These are phyloP conservation scores for Salicornia ramosissima DNA, from an alignment of 148 eudicot species.

Conservation along the genomic window DNA sequence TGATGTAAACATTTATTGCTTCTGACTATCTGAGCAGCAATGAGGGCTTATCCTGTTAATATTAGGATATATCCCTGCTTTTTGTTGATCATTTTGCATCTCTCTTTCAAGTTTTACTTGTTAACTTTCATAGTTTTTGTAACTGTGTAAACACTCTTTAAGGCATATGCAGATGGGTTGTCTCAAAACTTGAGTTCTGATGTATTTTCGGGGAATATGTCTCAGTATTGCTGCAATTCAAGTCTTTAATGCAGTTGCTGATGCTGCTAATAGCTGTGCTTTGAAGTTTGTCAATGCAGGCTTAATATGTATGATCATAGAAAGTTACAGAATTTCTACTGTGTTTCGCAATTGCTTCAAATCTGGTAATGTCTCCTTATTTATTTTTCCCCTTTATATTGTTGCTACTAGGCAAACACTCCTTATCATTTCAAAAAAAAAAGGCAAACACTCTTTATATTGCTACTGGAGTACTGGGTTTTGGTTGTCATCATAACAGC, in stretches of 20 bases:
- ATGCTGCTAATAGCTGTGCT: neutral
- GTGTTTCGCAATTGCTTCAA: too few relatives aligned
- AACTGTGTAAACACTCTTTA: neutral
- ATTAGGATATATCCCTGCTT: conserved; percentile 9
- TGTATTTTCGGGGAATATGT: neutral
- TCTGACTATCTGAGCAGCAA: conserved; percentile 5
- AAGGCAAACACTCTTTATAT: too few relatives aligned
- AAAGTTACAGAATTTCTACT: too few relatives aligned
- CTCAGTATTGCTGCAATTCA: neutral
- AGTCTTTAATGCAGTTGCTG: neutral
- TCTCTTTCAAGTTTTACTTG: neutral
- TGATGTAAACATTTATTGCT: too few relatives aligned
- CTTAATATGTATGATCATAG: neutral
- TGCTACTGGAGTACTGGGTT: too few relatives aligned
- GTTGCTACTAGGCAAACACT: too few relatives aligned
- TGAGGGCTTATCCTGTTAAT: conserved; percentile 1
- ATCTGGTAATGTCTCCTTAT: too few relatives aligned
- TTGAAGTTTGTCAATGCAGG: neutral
- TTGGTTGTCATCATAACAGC: too few relatives aligned
- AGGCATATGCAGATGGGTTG: neutral
- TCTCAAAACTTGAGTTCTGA: neutral
- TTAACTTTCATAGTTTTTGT: neutral
- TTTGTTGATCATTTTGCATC: neutral
- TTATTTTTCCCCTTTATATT: too few relatives aligned
- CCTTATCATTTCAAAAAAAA: too few relatives aligned